Evolutionary conservation across 2,329 filamentous ascomycete genomes (phyloP).

Genomic region (Colletotrichum tropicicola): DNA sequence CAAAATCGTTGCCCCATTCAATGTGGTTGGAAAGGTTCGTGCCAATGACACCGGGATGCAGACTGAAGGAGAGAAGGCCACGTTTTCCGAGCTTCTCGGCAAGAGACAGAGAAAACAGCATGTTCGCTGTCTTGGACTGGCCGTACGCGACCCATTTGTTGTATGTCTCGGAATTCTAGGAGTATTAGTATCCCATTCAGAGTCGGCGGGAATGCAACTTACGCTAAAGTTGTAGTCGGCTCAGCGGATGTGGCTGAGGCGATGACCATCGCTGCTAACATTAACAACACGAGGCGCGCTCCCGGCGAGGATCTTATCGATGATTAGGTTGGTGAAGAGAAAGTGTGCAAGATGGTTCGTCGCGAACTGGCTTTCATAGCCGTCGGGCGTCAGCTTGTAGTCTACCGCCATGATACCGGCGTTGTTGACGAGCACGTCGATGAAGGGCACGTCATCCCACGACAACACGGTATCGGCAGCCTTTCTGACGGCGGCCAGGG

Average conservation of each 20-base stretch:
- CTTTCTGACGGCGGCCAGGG: conserved; percentile 45
- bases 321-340: conserved; percentile 54
- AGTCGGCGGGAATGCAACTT: conserved; percentile 12
- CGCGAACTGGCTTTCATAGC: conserved; percentile 53
- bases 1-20: background rate
- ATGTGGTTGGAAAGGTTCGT: conserved; percentile 16
- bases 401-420: conserved; percentile 51
- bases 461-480: conserved; percentile 45
- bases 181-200: conserved; percentile 32
- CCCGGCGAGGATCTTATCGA: conserved; percentile 49
- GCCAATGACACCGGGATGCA: conserved; percentile 15
- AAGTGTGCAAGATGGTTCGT: conserved; percentile 57
- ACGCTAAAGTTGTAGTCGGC: conserved; percentile 43
- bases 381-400: conserved; percentile 46
- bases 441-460: conserved; percentile 40
- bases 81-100: conserved; percentile 22
- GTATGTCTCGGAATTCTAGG: conserved; percentile 32
- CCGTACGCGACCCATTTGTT: conserved; percentile 45
- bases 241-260: conserved; percentile 41
- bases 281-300: conserved; percentile 48
- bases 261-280: conserved; percentile 45
- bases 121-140: conserved; percentile 49
- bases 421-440: conserved; percentile 55
- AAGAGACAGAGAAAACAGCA: conserved; percentile 26
- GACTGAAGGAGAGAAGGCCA: background rate